These are phyloP conservation scores for Pyrus hybrid DNA, from an alignment of 331 rosid genomes.

Conservation along the genomic window DNA sequence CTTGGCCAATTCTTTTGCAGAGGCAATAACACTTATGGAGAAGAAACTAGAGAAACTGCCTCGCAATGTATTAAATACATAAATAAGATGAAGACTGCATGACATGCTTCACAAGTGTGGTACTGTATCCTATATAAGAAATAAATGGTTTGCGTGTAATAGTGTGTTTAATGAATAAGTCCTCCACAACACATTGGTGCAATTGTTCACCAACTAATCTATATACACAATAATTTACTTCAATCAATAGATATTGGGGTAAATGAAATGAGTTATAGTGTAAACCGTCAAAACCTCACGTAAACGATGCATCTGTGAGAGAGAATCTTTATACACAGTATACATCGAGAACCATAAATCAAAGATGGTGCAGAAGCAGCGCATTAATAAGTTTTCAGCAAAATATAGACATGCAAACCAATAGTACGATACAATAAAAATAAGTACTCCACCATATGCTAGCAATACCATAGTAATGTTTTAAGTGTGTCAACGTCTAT, in stretches of 20 bases:
- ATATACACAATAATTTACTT: not conserved
- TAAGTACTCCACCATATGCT: not conserved
- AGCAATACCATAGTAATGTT: not conserved
- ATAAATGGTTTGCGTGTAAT: too few relatives aligned
- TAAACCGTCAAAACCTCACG: not conserved
- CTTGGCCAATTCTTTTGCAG: too few relatives aligned
- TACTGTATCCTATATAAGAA: too few relatives aligned
- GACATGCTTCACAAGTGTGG: too few relatives aligned
- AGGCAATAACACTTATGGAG: too few relatives aligned
- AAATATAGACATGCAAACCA: not conserved
- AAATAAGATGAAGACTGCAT: too few relatives aligned
- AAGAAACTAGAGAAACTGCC: too few relatives aligned
- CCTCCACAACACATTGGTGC: not conserved
- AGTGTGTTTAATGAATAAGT: too few relatives aligned
- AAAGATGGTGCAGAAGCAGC: not conserved
- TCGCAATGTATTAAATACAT: too few relatives aligned
- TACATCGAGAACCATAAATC: not conserved
- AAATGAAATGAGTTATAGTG: not conserved
- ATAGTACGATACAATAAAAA: not conserved
- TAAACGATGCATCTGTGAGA: not conserved
- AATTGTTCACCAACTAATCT: not conserved
- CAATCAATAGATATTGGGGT: not conserved
- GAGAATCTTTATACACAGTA: not conserved
- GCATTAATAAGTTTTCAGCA: not conserved
- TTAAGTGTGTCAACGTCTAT: not conserved